Evolutionary conservation across 352 stramenopile species (phyloP), one percentile per base, ranked within the genome.

Genomic region (Hyaloperonospora brassicae): DNA sequence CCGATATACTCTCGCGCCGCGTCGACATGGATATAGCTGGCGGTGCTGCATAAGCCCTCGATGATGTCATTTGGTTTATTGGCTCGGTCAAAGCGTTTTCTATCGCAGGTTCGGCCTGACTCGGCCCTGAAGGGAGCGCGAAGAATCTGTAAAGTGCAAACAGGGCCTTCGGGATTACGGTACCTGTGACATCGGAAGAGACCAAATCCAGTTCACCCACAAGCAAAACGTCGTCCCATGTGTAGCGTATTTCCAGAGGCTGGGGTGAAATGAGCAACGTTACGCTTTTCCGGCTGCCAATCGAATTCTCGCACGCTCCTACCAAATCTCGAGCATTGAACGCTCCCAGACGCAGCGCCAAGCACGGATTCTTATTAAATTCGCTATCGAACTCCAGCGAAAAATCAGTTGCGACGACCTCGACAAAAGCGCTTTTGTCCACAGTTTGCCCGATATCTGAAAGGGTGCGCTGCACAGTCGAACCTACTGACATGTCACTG

Each of bases 111-210:
- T 53, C 43, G 17, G 17, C 8, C 45, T 42, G 47, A 51, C 50
- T 24, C 9, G 57, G 41, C 12, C 58, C 65, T 1, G 60, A 59
- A 38, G 75, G 72, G 1, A 89, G 24, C 6, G 60, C 45, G 40
- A 92, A 86, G 43, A 89, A 92, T 12, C 70, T 64, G 5, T 68
- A 31, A 12, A 89, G 52, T 23, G 52, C 38, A 11, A 84, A 43
- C 7, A 89, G 22, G 0, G 66, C 46, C 13, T 88, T 64, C 1
- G 79, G 72, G 11, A 87, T 62, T 1, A 89, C 61, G 30, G 73
- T 75, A 12, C 79, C 76, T 10, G 68, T 75, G 10, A 87, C 62
- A 36, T 77, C 54, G 2, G 73, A 75, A 21, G 81, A 64, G 6
- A 56, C 24, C 17, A 89, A 52, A 51, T 87, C 64, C 4, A 92